These are phyloP conservation scores for Trypanosoma vivax DNA, from an alignment of 208 protist genomes.

Conservation along the genomic window DNA sequence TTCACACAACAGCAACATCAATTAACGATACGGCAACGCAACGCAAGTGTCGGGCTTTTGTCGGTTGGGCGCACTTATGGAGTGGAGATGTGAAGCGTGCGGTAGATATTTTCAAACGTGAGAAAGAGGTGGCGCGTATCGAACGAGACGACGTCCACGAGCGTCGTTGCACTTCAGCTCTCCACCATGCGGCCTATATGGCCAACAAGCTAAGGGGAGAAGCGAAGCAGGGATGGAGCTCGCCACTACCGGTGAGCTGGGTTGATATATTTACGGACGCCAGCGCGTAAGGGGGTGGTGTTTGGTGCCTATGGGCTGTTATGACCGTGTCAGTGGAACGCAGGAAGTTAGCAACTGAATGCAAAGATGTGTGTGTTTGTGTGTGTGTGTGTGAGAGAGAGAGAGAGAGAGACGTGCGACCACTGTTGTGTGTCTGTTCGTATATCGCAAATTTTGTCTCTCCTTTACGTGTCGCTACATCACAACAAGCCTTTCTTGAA, in stretches of 20 bases:
- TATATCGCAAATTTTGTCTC: background rate
- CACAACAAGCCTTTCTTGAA: too few species aligned
- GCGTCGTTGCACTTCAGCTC: slow-evolving; percentile 47
- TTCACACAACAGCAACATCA: slow-evolving; percentile 26
- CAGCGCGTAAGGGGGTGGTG: too few species aligned
- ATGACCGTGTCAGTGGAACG: too few species aligned
- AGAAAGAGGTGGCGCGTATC: slow-evolving; percentile 23
- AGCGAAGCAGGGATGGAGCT: background rate
- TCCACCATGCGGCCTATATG: slow-evolving; percentile 32
- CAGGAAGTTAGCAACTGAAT: too few species aligned
- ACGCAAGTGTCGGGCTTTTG: slow-evolving; percentile 57
- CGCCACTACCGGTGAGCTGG: slow-evolving; percentile 15
- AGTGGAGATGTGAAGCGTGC: slow-evolving; percentile 32
- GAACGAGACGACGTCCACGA: slow-evolving; percentile 37
- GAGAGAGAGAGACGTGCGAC: background rate
- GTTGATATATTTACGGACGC: too few species aligned
- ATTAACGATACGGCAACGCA: slow-evolving; percentile 29
- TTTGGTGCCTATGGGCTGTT: too few species aligned
- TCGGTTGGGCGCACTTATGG: slow-evolving; percentile 71
- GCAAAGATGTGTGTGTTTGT: background rate
- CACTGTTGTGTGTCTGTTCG: background rate
- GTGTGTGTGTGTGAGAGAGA: slow-evolving; percentile 1
- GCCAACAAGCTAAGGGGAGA: background rate
- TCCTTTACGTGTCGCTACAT: too few species aligned
- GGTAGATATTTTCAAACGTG: slow-evolving; percentile 29